Conservation (phyloP, 306 rosid species). For the Casuarina equisetifolia region DNA sequence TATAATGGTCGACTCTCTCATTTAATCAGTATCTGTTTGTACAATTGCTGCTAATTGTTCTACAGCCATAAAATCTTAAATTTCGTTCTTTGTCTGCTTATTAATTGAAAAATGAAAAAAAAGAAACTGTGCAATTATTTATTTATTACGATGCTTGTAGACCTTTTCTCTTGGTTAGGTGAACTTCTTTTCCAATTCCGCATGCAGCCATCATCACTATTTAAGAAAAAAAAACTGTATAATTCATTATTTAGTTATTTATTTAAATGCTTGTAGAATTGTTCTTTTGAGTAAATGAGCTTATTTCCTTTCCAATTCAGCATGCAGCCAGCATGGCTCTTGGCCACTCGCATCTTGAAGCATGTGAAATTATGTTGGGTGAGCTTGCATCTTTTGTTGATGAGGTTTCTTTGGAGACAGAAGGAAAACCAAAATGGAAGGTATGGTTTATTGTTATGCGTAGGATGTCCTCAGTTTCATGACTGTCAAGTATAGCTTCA, state of each 20-base stretch:
- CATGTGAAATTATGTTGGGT: constrained; percentile 86
- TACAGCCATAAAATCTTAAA: background rate
- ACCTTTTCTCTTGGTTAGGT: constrained; percentile 19
- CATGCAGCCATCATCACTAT: constrained; percentile 98
- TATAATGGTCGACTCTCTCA: background rate
- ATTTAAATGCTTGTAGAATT: background rate
- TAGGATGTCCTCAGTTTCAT: constrained; percentile 16
- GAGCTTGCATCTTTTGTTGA: constrained; percentile 92
- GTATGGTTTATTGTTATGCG: constrained; percentile 41
- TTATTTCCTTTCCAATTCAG: constrained; percentile 47
- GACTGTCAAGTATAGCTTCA: constrained; percentile 8
- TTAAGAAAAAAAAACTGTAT: constrained; percentile 14
- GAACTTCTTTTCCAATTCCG: constrained; percentile 45
- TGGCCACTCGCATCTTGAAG: constrained; percentile 94
- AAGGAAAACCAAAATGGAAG: constrained; percentile 97
- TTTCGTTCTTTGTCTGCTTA: background rate
- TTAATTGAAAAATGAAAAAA: background rate
- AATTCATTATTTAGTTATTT: background rate
- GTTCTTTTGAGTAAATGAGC: constrained; percentile 24
- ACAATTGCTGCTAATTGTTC: background rate
- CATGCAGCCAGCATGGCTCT: constrained; percentile 99
- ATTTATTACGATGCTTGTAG: background rate
- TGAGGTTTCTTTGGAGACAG: constrained; percentile 85
- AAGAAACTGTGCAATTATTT: background rate
- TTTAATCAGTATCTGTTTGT: background rate